Evolutionary conservation across 2,329 filamentous ascomycete genomes (phyloP).

Genomic region (Ceratocystis ficicola): DNA sequence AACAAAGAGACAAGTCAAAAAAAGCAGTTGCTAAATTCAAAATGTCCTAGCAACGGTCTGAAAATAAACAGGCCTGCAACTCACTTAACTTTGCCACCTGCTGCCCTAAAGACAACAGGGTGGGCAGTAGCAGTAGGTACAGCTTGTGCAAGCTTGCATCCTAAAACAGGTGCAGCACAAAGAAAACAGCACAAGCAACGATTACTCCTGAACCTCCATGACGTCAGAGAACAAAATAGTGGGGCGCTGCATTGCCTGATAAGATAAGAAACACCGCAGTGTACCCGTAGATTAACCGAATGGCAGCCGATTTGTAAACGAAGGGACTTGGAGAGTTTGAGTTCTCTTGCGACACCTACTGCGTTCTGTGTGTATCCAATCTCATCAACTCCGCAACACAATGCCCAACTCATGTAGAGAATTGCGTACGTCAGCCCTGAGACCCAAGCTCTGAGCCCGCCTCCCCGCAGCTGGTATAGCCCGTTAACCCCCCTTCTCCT

Average conservation of each 20-base stretch:
- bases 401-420: constrained; percentile 98
- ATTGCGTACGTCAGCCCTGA: constrained; percentile 55
- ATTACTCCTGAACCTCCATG: not conserved
- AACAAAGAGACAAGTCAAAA: constrained; percentile 7
- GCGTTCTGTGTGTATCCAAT: too few relatives aligned
- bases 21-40: constrained; percentile 2
- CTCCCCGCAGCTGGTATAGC: not conserved
- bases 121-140: too few relatives aligned
- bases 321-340: too few relatives aligned
- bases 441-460: not conserved
- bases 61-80: constrained; percentile 3
- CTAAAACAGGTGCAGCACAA: not conserved
- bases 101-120: not conserved
- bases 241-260: not conserved
- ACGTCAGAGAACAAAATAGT: not conserved
- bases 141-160: not conserved
- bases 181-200: not conserved
- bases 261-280: not conserved
- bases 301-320: not conserved
- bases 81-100: not conserved
- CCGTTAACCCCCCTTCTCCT: not conserved
- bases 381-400: constrained; percentile 25
- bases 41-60: not conserved
- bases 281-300: not conserved
- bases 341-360: too few relatives aligned